These are phyloP conservation scores for Fusarium heterosporum DNA, from an alignment of 2,329 filamentous ascomycete species.

Conservation along the genomic window DNA sequence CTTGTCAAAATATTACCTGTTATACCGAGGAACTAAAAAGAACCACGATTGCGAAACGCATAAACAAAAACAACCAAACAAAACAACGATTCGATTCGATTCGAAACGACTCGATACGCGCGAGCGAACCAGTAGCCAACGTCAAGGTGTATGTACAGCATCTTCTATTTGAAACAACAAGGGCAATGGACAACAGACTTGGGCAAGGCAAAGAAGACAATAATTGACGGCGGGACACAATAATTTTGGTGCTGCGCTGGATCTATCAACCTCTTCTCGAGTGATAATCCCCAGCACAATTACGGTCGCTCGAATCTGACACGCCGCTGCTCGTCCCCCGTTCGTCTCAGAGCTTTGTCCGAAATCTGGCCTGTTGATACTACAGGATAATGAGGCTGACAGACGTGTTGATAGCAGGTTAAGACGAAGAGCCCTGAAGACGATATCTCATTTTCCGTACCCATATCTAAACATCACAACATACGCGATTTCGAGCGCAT, in stretches of 20 bases:
- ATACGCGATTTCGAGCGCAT: constrained; percentile 2
- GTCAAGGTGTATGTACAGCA: constrained; percentile 17
- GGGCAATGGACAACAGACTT: neutral
- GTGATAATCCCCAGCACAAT: neutral
- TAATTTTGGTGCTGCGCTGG: neutral
- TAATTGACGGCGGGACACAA: neutral
- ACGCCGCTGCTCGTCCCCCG: constrained; percentile 5
- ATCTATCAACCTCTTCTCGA: constrained; percentile 1
- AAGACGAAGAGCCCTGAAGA: constrained; percentile 16
- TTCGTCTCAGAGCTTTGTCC: neutral
- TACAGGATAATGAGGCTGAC: constrained; percentile 15
- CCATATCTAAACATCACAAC: constrained; percentile 9
- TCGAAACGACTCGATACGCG: constrained; percentile 7
- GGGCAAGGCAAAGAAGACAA: neutral
- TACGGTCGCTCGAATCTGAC: neutral
- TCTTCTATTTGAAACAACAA: neutral
- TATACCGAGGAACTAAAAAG: constrained; percentile 1
- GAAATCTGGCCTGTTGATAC: neutral
- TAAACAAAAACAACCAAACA: constrained; percentile 21
- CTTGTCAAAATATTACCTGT: neutral
- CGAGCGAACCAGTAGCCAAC: constrained; percentile 8
- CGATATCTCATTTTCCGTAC: constrained; percentile 1
- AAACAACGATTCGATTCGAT: constrained; percentile 1
- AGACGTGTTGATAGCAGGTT: constrained; percentile 14
- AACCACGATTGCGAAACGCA: constrained; percentile 18